phyloP scores from a whole-genome alignment of 108 stramenopile species.

The Fragilariopsis cylindrus region DNA sequence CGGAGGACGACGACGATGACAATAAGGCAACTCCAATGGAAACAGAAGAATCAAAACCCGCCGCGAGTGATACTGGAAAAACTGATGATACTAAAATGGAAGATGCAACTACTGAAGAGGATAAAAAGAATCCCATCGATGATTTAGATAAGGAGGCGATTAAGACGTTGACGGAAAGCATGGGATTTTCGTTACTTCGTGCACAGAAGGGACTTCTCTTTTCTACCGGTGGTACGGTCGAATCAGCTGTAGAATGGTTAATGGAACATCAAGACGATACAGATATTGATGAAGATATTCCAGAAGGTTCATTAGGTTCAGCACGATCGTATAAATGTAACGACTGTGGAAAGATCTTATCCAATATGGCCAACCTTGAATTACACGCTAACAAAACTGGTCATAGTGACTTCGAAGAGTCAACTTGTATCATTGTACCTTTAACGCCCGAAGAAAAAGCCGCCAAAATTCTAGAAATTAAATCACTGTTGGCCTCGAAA shows the following conservation, averaged over 20 bases:
- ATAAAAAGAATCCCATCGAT: constrained; percentile 38
- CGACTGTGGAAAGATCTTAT: constrained; percentile 78
- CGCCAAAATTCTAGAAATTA: constrained; percentile 88
- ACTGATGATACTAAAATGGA: constrained; percentile 25
- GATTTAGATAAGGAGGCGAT: constrained; percentile 52
- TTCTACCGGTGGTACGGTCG: constrained; percentile 73
- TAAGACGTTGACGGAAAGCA: constrained; percentile 70
- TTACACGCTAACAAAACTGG: constrained; percentile 90
- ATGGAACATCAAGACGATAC: constrained; percentile 91
- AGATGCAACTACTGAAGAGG: constrained; percentile 19
- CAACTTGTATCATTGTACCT: constrained; percentile 67
- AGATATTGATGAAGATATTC: constrained; percentile 92
- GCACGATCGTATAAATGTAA: constrained; percentile 90
- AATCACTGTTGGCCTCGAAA: constrained; percentile 77
- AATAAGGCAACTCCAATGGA: constrained; percentile 2
- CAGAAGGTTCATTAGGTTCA: constrained; percentile 35
- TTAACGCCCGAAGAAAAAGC: constrained; percentile 92
- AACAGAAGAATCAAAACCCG: constrained; percentile 14
- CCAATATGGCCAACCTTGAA: constrained; percentile 87
- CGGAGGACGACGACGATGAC: constrained; percentile 4
- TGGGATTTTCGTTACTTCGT: constrained; percentile 88
- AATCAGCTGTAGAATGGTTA: constrained; percentile 95
- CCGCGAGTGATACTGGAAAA: constrained; percentile 27
- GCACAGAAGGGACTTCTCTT: constrained; percentile 89
- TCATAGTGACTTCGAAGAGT: constrained; percentile 90